Evolutionary conservation across 768 basidiomycete species (phyloP).

Genomic region (Porphyrellus cyaneotinctus): DNA sequence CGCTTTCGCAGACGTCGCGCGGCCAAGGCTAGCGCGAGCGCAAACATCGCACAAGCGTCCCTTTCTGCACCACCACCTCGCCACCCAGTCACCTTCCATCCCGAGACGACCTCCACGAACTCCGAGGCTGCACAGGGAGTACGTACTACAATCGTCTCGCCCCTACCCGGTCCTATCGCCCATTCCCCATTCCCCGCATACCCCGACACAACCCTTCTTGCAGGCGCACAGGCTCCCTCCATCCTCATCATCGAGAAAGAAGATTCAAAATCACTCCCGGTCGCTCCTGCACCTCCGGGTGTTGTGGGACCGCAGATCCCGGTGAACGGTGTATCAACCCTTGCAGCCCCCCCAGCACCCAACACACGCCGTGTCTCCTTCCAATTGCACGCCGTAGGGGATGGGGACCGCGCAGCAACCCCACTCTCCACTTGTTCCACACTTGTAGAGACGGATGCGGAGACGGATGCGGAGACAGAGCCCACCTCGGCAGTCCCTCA

Average conservation of each 20-base stretch:
- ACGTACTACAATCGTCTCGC: background rate
- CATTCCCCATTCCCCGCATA: background rate
- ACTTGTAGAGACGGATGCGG: background rate
- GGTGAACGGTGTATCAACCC: background rate
- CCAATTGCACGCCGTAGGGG: background rate
- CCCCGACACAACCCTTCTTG: background rate
- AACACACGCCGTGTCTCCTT: conserved; percentile 4
- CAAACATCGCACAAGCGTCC: background rate
- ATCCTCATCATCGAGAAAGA: conserved; percentile 18
- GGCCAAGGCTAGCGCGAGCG: background rate
- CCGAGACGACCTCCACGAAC: background rate
- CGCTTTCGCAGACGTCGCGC: conserved; percentile 12
- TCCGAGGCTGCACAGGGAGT: background rate
- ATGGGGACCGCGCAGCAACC: background rate
- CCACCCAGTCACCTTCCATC: background rate
- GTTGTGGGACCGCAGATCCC: background rate
- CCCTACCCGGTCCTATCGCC: background rate
- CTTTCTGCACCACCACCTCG: background rate
- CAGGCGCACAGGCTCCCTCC: background rate
- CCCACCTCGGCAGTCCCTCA: too few relatives aligned
- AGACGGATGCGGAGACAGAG: background rate
- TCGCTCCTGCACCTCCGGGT: background rate
- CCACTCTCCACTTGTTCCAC: conserved; percentile 16
- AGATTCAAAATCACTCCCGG: too few relatives aligned
- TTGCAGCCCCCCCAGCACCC: background rate